Evolutionary conservation across 1,284 basidiomycete genomes (phyloP).

Genomic region (Cryptococcus neoformans): DNA sequence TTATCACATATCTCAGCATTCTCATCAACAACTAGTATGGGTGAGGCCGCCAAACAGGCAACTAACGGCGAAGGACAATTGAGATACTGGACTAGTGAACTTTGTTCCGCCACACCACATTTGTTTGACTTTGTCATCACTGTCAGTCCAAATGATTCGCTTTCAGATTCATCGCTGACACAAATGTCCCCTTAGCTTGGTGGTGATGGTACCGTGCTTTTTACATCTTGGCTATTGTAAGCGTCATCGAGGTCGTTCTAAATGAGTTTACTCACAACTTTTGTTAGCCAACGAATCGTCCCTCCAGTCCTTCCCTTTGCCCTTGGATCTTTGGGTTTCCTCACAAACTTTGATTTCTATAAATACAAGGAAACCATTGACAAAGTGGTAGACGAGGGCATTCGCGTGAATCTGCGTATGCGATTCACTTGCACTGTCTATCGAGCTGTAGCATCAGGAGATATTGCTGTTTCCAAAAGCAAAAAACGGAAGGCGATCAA

Average conservation of each 20-base stretch:
- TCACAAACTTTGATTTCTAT: conserved; percentile 96
- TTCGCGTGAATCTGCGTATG: conserved; percentile 97
- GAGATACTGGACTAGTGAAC: conserved; percentile 94
- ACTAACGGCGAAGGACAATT: conserved; percentile 75
- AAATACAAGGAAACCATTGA: conserved; percentile 86
- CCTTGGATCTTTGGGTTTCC: conserved; percentile 96
- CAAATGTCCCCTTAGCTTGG: conserved; percentile 62
- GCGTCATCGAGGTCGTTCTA: conserved; percentile 6
- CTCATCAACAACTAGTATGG: conserved; percentile 33
- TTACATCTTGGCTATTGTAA: conserved; percentile 95
- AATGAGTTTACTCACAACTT: conserved; percentile 1
- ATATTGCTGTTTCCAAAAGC: conserved; percentile 47
- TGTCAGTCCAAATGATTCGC: conserved; percentile 54
- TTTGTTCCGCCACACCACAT: conserved; percentile 89
- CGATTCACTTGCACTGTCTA: conserved; percentile 99
- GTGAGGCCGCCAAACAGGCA: conserved; percentile 22
- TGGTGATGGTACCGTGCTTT: conserved; percentile 97
- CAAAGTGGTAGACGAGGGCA: conserved; percentile 84
- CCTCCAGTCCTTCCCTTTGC: conserved; percentile 97
- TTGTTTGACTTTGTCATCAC: conserved; percentile 98
- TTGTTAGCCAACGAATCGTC: conserved; percentile 74
- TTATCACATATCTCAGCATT: conserved; percentile 26
- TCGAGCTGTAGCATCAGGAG: conserved; percentile 72
- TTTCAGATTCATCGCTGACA: conserved; percentile 3
- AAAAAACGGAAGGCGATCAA: conserved; percentile 78